phyloP scores from a whole-genome alignment of 257 asterid genomes.

The Striga asiatica region DNA sequence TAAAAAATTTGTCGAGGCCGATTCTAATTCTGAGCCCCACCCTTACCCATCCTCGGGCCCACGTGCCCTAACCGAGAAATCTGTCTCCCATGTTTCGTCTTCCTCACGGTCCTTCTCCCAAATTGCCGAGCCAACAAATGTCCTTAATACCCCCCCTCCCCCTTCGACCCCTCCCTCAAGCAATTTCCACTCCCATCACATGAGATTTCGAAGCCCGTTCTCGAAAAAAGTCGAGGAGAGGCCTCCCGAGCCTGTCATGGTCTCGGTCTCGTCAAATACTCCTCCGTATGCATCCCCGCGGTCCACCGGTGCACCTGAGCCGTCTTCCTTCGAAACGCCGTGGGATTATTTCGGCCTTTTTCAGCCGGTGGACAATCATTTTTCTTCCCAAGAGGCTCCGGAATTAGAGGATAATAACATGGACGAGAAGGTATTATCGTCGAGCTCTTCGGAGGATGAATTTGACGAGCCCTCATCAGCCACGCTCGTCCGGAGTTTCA shows the following conservation, averaged over 20 bases:
- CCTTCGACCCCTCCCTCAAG: conserved; percentile 45
- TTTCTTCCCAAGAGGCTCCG: conserved; percentile 41
- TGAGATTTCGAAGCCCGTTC: conserved; percentile 57
- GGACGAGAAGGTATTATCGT: conserved; percentile 39
- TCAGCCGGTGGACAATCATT: conserved; percentile 50
- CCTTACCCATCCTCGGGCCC: conserved; percentile 40
- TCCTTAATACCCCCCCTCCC: conserved; percentile 40
- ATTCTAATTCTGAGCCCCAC: conserved; percentile 40
- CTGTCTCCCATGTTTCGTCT: conserved; percentile 45
- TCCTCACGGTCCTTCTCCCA: conserved; percentile 56
- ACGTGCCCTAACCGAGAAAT: conserved; percentile 34
- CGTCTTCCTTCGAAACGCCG: conserved; percentile 39
- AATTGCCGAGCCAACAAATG: conserved; percentile 33
- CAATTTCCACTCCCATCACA: conserved; percentile 43
- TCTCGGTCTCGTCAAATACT: conserved; percentile 48
- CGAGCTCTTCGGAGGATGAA: conserved; percentile 72
- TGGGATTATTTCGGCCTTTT: conserved; percentile 93
- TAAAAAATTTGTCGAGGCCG: conserved; percentile 66
- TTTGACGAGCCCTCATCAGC: conserved; percentile 76
- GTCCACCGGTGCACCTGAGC: conserved; percentile 38
- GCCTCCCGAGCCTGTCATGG: conserved; percentile 40
- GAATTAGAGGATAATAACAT: conserved; percentile 19
- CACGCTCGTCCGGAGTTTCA: conserved; percentile 73
- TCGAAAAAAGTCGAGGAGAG: conserved; percentile 79
- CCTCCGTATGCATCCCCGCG: conserved; percentile 58